These are phyloP conservation scores for Cetraspora pellucida DNA, from an alignment of 192 early-diverging fungal genomes.

Conservation along the genomic window DNA sequence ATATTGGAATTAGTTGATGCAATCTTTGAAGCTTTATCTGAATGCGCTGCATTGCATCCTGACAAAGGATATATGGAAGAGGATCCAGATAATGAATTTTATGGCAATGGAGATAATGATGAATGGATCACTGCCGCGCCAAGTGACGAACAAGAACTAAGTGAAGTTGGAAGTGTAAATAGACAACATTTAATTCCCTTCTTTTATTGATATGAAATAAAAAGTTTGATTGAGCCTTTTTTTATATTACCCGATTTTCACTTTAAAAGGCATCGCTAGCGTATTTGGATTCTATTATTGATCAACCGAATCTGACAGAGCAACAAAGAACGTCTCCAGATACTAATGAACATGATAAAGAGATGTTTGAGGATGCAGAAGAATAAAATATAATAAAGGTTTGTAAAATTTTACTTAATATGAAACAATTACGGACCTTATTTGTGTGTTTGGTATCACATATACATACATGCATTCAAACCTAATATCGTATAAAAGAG, in stretches of 20 bases:
- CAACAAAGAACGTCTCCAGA: not conserved
- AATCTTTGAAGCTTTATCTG: slow-evolving; percentile 61
- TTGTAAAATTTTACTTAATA: not conserved
- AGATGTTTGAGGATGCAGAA: not conserved
- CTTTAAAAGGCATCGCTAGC: not conserved
- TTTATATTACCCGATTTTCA: not conserved
- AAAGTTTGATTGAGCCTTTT: not conserved
- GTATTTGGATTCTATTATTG: not conserved
- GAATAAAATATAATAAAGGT: not conserved
- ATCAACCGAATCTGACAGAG: not conserved
- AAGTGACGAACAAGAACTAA: slow-evolving; percentile 44
- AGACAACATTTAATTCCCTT: not conserved
- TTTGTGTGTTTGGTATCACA: too few species aligned
- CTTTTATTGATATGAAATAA: too few species aligned
- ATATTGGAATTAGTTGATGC: slow-evolving; percentile 54
- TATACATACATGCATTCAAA: too few species aligned
- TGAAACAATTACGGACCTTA: too few species aligned
- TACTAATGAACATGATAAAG: not conserved
- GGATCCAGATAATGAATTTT: slow-evolving; percentile 37
- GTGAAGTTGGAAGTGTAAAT: slow-evolving; percentile 39
- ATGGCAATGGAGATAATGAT: slow-evolving; percentile 17
- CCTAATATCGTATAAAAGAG: too few species aligned
- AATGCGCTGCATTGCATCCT: slow-evolving; percentile 66
- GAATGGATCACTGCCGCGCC: slow-evolving; percentile 35
- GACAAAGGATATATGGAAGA: slow-evolving; percentile 55